Conservation (phyloP, 2,329 filamentous ascomycete genomes). For the Cytospora leucostoma region DNA sequence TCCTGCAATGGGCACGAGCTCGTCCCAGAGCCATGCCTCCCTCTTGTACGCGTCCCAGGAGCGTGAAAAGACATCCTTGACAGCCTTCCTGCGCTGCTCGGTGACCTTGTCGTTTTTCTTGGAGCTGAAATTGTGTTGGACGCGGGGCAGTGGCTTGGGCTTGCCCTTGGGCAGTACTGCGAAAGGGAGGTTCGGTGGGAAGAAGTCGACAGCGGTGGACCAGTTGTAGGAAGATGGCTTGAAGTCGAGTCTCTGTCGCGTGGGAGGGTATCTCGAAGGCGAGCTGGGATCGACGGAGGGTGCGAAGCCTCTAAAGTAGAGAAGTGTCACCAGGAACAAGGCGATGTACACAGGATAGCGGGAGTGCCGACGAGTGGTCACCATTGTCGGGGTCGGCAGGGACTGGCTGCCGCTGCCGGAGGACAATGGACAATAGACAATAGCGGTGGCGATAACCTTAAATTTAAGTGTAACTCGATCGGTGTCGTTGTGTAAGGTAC, state of each 20-base stretch:
- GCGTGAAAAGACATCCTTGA: slow-evolving; percentile 41
- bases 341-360: slow-evolving; percentile 9
- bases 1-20: slow-evolving; percentile 73
- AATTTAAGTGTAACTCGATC: background rate
- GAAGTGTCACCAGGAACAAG: slow-evolving; percentile 13
- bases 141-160: slow-evolving; percentile 69
- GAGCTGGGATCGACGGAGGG: background rate
- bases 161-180: slow-evolving; percentile 73
- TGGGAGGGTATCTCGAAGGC: slow-evolving; percentile 7
- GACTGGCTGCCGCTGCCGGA: background rate
- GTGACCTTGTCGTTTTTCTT: slow-evolving; percentile 4
- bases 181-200: slow-evolving; percentile 70
- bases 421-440: background rate
- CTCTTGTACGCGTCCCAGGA: slow-evolving; percentile 82
- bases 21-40: slow-evolving; percentile 83
- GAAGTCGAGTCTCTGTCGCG: slow-evolving; percentile 9
- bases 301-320: slow-evolving; percentile 11
- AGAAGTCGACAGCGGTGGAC: slow-evolving; percentile 41
- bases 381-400: background rate
- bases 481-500: background rate
- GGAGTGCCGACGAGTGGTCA: slow-evolving; percentile 12
- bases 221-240: slow-evolving; percentile 20
- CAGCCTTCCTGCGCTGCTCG: slow-evolving; percentile 22
- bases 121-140: slow-evolving; percentile 69
- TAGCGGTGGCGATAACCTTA: background rate